Evolutionary conservation across 164 flowering plant genomes (phyloP).

Genomic region (Vitis amurensis): DNA sequence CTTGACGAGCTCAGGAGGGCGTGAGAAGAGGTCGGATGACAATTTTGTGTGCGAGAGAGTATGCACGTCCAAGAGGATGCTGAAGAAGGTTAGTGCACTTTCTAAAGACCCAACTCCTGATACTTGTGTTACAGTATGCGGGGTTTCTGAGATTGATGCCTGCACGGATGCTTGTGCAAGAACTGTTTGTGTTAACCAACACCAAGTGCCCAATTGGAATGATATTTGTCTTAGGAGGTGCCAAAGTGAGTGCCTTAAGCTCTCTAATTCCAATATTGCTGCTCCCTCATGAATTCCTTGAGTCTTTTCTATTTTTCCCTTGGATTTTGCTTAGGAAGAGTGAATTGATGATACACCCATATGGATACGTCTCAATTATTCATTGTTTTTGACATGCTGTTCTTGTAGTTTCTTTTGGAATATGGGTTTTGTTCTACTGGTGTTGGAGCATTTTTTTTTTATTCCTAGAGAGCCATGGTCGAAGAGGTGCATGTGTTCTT

Average conservation of each 20-base stretch:
- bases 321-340: neutral
- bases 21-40: slow-evolving; percentile 68
- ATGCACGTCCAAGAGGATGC: slow-evolving; percentile 73
- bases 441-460: too few species aligned
- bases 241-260: slow-evolving; percentile 21
- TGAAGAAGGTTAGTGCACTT: slow-evolving; percentile 69
- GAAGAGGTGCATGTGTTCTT: too few species aligned
- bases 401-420: neutral
- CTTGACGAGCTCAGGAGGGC: slow-evolving; percentile 52
- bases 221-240: slow-evolving; percentile 13
- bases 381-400: neutral
- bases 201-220: slow-evolving; percentile 20
- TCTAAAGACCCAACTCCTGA: slow-evolving; percentile 65
- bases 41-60: slow-evolving; percentile 78
- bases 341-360: neutral
- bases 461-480: too few species aligned
- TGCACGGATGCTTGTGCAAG: slow-evolving; percentile 80
- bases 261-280: slow-evolving; percentile 11
- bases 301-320: neutral
- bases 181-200: slow-evolving; percentile 54
- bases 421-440: neutral
- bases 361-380: neutral
- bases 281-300: neutral
- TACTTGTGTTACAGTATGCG: slow-evolving; percentile 23
- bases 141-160: slow-evolving; percentile 75